Evolutionary conservation across 2,329 filamentous ascomycete genomes (phyloP), one percentile per base, ranked within the genome.

Genomic region (Apiospora koreana): DNA sequence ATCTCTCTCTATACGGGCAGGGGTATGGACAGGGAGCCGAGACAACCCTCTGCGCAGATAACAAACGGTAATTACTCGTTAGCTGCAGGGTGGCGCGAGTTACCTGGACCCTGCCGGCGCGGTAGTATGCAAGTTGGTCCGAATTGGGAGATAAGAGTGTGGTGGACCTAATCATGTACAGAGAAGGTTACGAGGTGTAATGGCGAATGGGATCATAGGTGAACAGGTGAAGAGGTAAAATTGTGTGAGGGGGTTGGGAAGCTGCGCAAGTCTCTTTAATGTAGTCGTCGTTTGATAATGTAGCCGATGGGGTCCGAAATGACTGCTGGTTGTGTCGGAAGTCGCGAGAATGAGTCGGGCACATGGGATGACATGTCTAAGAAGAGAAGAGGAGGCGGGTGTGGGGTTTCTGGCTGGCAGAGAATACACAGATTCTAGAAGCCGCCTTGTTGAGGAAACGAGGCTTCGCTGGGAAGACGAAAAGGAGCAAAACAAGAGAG

Each of bases 311-410:
- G 8, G 28, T 28, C 54, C 54, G 54, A 38, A 38, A n/a, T 3
- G 31, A 38, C 54, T 12, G 41, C 41, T 43, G 31, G 31, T 38
- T n/a, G 54, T 62, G 54, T 62, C 28, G 54, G 28, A 62, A 62
- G 54, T 31, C 38, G 64, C n/a, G 38, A 66, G 25, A 9, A 43
- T 18, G 41, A 28, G 23, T 66, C 23, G 64, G 28, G n/a, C 38
- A 66, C 64, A 66, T 66, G 64, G 64, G n/a, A 43, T 45, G 42
- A 43, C 64, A 45, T 66, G 64, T 66, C 64, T 66, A 45, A 45
- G 41, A 45, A 66, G 38, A 66, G n/a, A 41, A 66, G 38, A 66
- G 14, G 23, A 28, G 23, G 21, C n/a, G 41, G 64, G 5, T 7
- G 48, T 7, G 38, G 10, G 31, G 14, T 45, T 66, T 43, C 64